Evolutionary conservation across 441 rosid species (phyloP), one percentile per base, ranked within the genome.

Genomic region (Theobroma grandiflorum): DNA sequence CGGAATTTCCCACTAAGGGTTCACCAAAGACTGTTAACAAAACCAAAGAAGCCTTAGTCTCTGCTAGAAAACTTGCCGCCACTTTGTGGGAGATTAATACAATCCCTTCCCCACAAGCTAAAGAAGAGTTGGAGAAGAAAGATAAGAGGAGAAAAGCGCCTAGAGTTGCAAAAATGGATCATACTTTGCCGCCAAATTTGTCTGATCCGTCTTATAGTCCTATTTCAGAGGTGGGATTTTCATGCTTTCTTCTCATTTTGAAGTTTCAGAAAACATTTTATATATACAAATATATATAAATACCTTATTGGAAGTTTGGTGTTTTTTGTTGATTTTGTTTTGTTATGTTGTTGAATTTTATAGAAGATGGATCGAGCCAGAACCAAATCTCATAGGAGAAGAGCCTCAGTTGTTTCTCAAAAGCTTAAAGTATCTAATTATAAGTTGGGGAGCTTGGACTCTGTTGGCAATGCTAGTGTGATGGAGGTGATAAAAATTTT

Each of bases 51-150:
- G 86, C 64, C 65, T 88, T 88, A 0, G 82, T 93, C 37, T 96
- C 99, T 0, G 97, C 97, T 2, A 90, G 99, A 78, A 94, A 93
- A 77, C 89, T 96, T 35, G 99, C 95, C 20, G 98, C 99, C 15
- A 90, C 95, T 5, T 83, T 96, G 65, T 93, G 99, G 97, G 99
- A 89, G 78, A 89, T 93, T 85, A 91, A 90, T 61, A 88, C 86
- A 78, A 85, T 88, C 59, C 81, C 91, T 73, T 86, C 92, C 0
- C 86, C 87, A 2, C 77, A 73, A 3, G 58, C 38, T 8, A 80
- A 64, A 26, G 76, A 86, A 52, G 83, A 84, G 33, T 74, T 35
- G 66, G 91, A 83, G 12, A 82, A 82, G 86, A 85, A 88, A 81
- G 81, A 84, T 2, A 49, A 76, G 61, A 88, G 82, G 78, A 79